Base-by-base conservation (phyloP, 2,329 filamentous ascomycete genomes). In the Leptosphaerulina australis region DNA sequence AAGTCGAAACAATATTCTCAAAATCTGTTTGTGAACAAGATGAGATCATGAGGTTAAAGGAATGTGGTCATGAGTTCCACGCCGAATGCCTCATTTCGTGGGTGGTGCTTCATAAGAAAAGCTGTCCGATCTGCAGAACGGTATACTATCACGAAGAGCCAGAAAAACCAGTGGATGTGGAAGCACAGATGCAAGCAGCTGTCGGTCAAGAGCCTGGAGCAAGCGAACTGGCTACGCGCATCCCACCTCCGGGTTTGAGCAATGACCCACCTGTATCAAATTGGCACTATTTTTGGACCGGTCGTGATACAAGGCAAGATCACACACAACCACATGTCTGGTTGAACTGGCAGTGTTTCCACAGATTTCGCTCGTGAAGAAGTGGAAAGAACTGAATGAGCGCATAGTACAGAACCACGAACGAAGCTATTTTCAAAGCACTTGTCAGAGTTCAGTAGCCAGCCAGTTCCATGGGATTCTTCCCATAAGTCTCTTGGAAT, bases 41-140 rank as follows among this genome's bases (percentile, higher is more conserved):
- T 38, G 49, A 60, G 12, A 67, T 68, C 6, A 50, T 70, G n/a
- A 60, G 53, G 20, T 50, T 71, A 5, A 56, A 55, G 15, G 47
- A 57, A 10, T 70, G 68, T 35, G 40, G 53, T 6, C 67, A 71
- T 33, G 63, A 69, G 39, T 71, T 68, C 50, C 68, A 71, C 41
- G 54, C 62, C 14, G 62, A 67, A 36, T 71, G 68, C 41, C 53
- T 71, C 29, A 53, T 64, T 6, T 68, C 65, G 0, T 71, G 67
- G 67, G 64, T 63, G 6, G 52, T 66, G 3, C 34, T 67, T 4
- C 60, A 62, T n/a, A 69, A 67, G 24, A 66, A 55, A 15, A 68
- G 56, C 17, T 71, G 67, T 48, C 68, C 68, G 1, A 64, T 70
- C 3, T 71, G 67, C 43, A 60, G 67, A 7, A 63, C 66, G 1